Conservation (phyloP, 257 asterid species). For the Solanum sejunctum region DNA sequence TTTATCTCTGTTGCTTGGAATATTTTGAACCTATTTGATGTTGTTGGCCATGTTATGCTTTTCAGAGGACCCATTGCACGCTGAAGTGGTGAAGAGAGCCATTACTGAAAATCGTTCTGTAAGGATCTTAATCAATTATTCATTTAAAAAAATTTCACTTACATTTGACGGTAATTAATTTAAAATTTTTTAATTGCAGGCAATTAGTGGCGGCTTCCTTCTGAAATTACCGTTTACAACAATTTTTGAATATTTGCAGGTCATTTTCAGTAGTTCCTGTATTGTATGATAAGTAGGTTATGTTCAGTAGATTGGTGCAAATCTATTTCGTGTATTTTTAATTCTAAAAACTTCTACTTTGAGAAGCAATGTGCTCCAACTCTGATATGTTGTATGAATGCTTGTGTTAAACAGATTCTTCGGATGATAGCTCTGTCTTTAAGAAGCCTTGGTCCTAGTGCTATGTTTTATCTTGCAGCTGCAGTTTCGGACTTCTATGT, state of each 20-base stretch:
- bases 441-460: conserved; percentile 49
- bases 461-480: conserved; percentile 87
- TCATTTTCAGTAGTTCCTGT: not conserved
- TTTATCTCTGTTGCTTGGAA: not conserved
- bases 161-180: not conserved
- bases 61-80: conserved; percentile 39
- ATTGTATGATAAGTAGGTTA: not conserved
- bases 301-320: not conserved
- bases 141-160: not conserved
- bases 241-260: conserved; percentile 94
- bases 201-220: conserved; percentile 40
- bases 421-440: conserved; percentile 51
- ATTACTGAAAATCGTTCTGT: conserved; percentile 41
- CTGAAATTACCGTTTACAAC: conserved; percentile 86
- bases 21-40: not conserved
- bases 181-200: conserved; percentile 32
- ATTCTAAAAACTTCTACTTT: not conserved
- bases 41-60: not conserved
- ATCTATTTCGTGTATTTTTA: not conserved
- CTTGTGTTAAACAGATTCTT: conserved; percentile 39
- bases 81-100: conserved; percentile 46
- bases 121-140: conserved; percentile 6
- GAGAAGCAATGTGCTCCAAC: not conserved
- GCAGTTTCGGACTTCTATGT: conserved; percentile 97
- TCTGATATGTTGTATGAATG: not conserved